phyloP scores from a whole-genome alignment of 352 stramenopile genomes.

The Phytophthora tubulina region DNA sequence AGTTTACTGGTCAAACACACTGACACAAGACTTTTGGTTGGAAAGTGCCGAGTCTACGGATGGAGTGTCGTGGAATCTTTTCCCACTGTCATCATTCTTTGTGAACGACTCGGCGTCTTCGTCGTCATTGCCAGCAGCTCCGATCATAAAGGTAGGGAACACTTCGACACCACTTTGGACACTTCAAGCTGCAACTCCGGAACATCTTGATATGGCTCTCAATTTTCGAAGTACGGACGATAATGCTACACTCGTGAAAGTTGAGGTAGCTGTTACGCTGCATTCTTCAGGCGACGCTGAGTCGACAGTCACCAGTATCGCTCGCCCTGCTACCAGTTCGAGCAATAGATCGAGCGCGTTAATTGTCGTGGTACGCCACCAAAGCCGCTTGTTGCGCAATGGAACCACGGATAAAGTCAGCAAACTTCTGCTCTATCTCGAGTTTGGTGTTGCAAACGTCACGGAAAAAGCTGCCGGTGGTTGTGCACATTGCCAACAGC shows the following conservation, averaged over 20 bases:
- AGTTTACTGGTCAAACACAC: slow-evolving; percentile 56
- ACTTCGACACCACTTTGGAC: slow-evolving; percentile 53
- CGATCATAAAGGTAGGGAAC: slow-evolving; percentile 40
- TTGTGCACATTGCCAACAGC: slow-evolving; percentile 62
- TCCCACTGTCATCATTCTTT: slow-evolving; percentile 47
- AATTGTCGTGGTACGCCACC: slow-evolving; percentile 54
- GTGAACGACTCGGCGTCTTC: slow-evolving; percentile 22
- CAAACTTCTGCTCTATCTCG: slow-evolving; percentile 55
- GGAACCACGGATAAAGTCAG: slow-evolving; percentile 33
- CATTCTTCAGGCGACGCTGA: slow-evolving; percentile 49
- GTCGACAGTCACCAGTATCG: slow-evolving; percentile 68
- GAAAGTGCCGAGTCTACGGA: slow-evolving; percentile 60
- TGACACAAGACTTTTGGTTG: slow-evolving; percentile 58
- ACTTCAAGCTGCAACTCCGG: slow-evolving; percentile 35
- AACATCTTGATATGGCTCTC: slow-evolving; percentile 55
- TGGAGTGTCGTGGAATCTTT: slow-evolving; percentile 54
- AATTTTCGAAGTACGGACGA: slow-evolving; percentile 54
- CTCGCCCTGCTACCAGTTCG: slow-evolving; percentile 29
- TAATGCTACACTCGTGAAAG: slow-evolving; percentile 58
- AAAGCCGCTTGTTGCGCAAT: slow-evolving; percentile 46
- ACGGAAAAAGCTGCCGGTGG: slow-evolving; percentile 53
- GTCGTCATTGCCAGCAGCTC: slow-evolving; percentile 26
- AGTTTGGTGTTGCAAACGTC: slow-evolving; percentile 45
- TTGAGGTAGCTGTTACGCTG: slow-evolving; percentile 60
- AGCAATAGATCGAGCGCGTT: slow-evolving; percentile 15